phyloP scores from a whole-genome alignment of 257 asterid genomes.

The Datura wrightii region DNA sequence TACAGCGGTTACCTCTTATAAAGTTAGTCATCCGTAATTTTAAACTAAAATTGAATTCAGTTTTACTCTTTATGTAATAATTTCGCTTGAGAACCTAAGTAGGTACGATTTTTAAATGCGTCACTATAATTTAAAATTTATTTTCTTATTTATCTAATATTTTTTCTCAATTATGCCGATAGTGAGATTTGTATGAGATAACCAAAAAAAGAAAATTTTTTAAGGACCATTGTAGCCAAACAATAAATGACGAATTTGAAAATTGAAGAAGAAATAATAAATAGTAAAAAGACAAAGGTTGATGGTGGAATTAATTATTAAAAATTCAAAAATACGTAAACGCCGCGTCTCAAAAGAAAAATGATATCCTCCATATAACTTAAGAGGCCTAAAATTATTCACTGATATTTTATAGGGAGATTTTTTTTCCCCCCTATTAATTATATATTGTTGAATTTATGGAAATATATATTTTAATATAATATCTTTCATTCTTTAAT shows the following conservation, averaged over 20 bases:
- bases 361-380: background rate
- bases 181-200: too few species aligned
- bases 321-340: background rate
- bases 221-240: background rate
- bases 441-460: background rate
- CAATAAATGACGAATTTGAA: background rate
- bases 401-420: background rate
- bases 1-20: background rate
- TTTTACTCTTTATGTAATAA: background rate
- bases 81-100: background rate
- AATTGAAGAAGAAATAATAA: background rate
- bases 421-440: background rate
- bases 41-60: too few species aligned
- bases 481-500: constrained; percentile 11
- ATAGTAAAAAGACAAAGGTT: background rate
- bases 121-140: background rate
- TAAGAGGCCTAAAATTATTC: background rate
- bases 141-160: too few species aligned
- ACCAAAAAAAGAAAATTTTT: background rate
- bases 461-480: background rate
- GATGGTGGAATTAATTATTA: background rate
- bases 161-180: too few species aligned
- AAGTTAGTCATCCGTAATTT: background rate
- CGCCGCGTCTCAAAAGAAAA: background rate
- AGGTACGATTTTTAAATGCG: background rate